Evolutionary conservation across 2,329 filamentous ascomycete genomes (phyloP).

Genomic region (Juglanconis juglandina): DNA sequence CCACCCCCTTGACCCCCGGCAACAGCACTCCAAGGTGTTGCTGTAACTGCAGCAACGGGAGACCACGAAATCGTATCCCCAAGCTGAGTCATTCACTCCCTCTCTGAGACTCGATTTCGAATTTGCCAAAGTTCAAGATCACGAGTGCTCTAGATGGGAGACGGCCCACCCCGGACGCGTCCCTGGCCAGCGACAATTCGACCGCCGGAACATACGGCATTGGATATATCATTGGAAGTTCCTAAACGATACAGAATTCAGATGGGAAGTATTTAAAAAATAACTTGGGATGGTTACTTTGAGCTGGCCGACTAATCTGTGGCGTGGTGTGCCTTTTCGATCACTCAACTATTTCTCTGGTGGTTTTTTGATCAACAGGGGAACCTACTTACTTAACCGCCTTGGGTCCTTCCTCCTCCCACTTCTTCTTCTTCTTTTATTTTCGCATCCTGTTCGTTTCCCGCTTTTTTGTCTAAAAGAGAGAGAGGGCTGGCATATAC

Average conservation of each 20-base stretch:
- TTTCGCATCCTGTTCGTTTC: no score
- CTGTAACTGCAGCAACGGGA: slow-evolving; percentile 25
- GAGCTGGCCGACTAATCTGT: not conserved
- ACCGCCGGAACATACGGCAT: slow-evolving; percentile 25
- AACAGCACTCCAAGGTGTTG: slow-evolving; percentile 9
- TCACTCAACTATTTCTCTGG: not conserved
- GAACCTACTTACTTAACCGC: no score
- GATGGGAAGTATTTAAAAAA: slow-evolving; percentile 24
- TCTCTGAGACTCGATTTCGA: slow-evolving; percentile 22
- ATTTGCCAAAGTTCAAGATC: slow-evolving; percentile 24
- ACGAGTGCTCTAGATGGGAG: slow-evolving; percentile 22
- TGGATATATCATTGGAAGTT: slow-evolving; percentile 22
- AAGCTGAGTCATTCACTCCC: slow-evolving; percentile 48
- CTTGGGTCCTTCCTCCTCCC: no score
- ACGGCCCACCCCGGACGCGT: slow-evolving; percentile 23
- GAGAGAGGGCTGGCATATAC: no score
- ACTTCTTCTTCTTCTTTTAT: no score
- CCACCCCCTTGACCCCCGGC: slow-evolving; percentile 31
- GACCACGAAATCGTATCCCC: slow-evolving; percentile 40
- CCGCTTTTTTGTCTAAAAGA: no score
- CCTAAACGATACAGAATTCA: slow-evolving; percentile 25
- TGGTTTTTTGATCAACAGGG: no score
- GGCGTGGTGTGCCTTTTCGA: not conserved
- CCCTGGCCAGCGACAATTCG: slow-evolving; percentile 18
- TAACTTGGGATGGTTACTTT: slow-evolving; percentile 18